A percentile compares a stretch with the other conserved stretches of the same genome.
Evolutionary conservation across 2,329 filamentous ascomycete genomes (phyloP).

Genomic region (Cladosporium velox): DNA sequence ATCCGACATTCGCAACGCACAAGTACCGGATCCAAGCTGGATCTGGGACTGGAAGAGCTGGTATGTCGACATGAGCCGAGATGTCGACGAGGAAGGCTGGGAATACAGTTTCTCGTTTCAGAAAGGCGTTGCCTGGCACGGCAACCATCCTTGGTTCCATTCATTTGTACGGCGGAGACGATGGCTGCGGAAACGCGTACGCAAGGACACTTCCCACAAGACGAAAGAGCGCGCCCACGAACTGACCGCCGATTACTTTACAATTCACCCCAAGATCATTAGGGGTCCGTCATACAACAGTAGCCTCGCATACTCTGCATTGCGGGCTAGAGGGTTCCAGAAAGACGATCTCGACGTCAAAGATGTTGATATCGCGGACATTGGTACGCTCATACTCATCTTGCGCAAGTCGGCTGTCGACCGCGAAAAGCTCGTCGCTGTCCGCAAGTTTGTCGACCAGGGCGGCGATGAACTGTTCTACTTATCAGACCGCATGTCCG

Average conservation of each 20-base stretch:
- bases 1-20: slow-evolving; percentile 78
- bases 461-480: slow-evolving; percentile 74
- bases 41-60: slow-evolving; percentile 77
- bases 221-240: slow-evolving; percentile 60
- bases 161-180: slow-evolving; percentile 88
- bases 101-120: slow-evolving; percentile 89
- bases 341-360: slow-evolving; percentile 46
- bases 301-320: slow-evolving; percentile 24
- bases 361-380: slow-evolving; percentile 61
- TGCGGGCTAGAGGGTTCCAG: slow-evolving; percentile 14
- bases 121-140: slow-evolving; percentile 70
- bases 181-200: slow-evolving; percentile 81
- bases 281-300: slow-evolving; percentile 24
- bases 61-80: slow-evolving; percentile 77
- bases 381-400: slow-evolving; percentile 67
- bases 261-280: slow-evolving; percentile 55
- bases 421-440: slow-evolving; percentile 82
- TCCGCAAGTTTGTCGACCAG: slow-evolving; percentile 79
- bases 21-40: slow-evolving; percentile 94
- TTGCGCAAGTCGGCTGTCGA: slow-evolving; percentile 76
- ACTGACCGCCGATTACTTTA: slow-evolving; percentile 78
- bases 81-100: slow-evolving; percentile 90
- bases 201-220: slow-evolving; percentile 52
- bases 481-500: slow-evolving; percentile 73
- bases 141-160: slow-evolving; percentile 84